phyloP scores from a whole-genome alignment of 768 basidiomycete genomes.

The Naganishia onofrii region DNA sequence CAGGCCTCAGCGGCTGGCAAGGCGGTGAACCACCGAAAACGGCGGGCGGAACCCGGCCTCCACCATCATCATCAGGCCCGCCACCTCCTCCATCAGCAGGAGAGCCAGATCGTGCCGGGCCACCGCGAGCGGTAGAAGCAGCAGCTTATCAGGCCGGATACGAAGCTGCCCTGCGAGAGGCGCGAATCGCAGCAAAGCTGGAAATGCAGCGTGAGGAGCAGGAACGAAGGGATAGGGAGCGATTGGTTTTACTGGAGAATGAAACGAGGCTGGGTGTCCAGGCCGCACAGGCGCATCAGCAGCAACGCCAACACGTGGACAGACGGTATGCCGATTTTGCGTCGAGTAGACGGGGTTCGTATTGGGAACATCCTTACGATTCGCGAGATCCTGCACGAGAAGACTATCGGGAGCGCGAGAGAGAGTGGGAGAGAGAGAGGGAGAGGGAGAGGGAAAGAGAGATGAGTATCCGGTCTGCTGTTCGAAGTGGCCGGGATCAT shows the following conservation, averaged over 20 bases:
- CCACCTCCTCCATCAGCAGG: background rate
- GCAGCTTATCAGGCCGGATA: conserved; percentile 13
- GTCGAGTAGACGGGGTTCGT: conserved; percentile 7
- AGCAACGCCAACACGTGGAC: background rate
- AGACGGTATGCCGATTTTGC: background rate
- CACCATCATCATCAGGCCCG: background rate
- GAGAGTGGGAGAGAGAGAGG: background rate
- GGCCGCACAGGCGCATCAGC: background rate
- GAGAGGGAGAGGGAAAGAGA: background rate
- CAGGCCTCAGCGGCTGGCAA: conserved; percentile 24
- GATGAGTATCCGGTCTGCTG: background rate
- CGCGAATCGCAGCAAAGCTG: conserved; percentile 3
- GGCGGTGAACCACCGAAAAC: conserved; percentile 3
- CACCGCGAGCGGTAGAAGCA: background rate
- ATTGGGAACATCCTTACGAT: conserved; percentile 9
- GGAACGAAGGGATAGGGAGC: conserved; percentile 12
- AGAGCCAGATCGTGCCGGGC: background rate
- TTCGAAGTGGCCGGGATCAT: background rate
- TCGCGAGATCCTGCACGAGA: conserved; percentile 1
- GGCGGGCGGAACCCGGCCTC: background rate
- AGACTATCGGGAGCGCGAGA: background rate
- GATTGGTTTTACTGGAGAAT: conserved; percentile 1
- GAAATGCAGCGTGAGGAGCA: conserved; percentile 9
- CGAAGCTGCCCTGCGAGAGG: conserved; percentile 17
- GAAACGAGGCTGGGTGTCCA: conserved; percentile 2